A percentile compares a stretch with the other conserved stretches of the same genome.
phyloP scores from a whole-genome alignment of 441 rosid species.

The Theobroma grandiflorum region DNA sequence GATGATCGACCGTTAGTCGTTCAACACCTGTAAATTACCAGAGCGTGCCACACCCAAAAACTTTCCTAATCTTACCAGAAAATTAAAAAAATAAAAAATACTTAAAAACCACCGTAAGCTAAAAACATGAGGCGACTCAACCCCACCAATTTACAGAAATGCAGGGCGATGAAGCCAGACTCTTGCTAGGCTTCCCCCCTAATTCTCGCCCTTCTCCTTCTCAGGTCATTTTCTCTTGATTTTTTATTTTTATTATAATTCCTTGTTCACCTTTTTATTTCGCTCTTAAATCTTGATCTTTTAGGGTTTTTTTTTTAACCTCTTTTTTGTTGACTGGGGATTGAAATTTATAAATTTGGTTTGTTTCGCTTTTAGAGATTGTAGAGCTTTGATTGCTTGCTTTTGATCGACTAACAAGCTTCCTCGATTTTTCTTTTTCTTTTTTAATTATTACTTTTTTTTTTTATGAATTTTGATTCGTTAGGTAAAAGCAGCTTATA shows the following conservation, averaged over 20 bases:
- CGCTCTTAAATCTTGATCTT: neutral
- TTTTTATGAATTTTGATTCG: neutral
- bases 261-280: neutral
- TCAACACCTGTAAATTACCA: constrained; percentile 23
- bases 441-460: neutral
- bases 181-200: constrained; percentile 75
- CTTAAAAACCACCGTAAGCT: constrained; percentile 3
- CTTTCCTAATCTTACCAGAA: constrained; percentile 6
- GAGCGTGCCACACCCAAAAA: constrained; percentile 11
- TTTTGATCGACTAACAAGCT: neutral
- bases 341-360: neutral
- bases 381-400: neutral
- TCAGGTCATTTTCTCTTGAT: constrained; percentile 47
- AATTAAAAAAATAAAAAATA: constrained; percentile 4
- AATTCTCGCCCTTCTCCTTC: constrained; percentile 60
- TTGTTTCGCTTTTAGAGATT: constrained; percentile 6
- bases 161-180: constrained; percentile 77
- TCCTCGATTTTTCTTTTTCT: neutral
- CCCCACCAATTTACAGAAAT: constrained; percentile 40
- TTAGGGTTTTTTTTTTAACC: constrained; percentile 14
- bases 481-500: constrained; percentile 84
- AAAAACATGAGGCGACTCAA: constrained; percentile 1
- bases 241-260: neutral
- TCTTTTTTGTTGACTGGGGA: neutral
- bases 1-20: neutral